Evolutionary conservation across 768 basidiomycete species (phyloP).

Genomic region (Termitomyces titanicus): DNA sequence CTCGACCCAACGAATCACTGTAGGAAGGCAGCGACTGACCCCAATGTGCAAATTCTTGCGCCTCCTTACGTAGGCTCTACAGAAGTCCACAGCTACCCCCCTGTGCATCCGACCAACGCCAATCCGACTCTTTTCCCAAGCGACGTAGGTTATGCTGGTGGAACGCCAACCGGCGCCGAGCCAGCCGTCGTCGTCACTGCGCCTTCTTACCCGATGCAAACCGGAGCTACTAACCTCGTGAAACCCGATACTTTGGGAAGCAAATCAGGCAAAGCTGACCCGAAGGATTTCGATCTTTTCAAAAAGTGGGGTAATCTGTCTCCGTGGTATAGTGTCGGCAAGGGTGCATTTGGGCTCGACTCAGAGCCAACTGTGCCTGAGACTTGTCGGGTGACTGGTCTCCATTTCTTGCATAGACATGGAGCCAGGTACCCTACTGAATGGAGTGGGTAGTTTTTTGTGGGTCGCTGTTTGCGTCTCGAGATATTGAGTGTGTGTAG

Average conservation of each 20-base stretch:
- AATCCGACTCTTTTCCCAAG: conserved; percentile 74
- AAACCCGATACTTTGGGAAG: conserved; percentile 36
- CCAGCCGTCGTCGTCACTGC: conserved; percentile 70
- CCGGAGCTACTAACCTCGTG: conserved; percentile 63
- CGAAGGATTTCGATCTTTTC: conserved; percentile 58
- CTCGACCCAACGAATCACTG: not conserved
- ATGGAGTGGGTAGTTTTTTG: too few relatives aligned
- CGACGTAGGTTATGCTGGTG: conserved; percentile 71
- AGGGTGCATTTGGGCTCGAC: conserved; percentile 66
- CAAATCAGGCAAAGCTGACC: conserved; percentile 6
- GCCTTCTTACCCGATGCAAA: conserved; percentile 72
- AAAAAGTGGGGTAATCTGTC: conserved; percentile 82
- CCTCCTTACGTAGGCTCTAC: conserved; percentile 74
- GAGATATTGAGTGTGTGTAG: too few relatives aligned
- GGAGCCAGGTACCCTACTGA: conserved; percentile 73
- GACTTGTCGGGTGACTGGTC: conserved; percentile 65
- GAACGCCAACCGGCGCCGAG: conserved; percentile 78
- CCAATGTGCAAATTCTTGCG: conserved; percentile 37
- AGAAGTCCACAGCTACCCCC: conserved; percentile 66
- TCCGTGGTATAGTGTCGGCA: conserved; percentile 78
- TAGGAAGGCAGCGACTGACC: conserved; percentile 4
- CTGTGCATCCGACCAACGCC: conserved; percentile 67
- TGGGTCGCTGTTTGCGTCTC: too few relatives aligned
- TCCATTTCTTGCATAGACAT: conserved; percentile 81
- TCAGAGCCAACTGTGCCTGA: conserved; percentile 68